Conservation (phyloP, 805 yeast genomes). For the Myxozyma kluyveri region DNA sequence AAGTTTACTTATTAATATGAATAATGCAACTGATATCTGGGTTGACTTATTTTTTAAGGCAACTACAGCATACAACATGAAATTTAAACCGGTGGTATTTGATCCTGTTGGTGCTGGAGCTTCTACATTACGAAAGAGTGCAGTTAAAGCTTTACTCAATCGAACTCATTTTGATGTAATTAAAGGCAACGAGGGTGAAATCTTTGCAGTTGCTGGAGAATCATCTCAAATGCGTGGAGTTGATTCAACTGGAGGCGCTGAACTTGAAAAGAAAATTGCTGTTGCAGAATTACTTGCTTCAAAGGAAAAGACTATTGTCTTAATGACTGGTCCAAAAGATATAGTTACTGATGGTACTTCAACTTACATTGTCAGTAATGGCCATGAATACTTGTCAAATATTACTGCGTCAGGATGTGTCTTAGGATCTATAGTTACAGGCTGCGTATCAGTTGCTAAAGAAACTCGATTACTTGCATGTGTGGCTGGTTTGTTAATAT, state of each 20-base stretch:
- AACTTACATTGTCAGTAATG: conserved; percentile 49
- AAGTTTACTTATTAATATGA: conserved; percentile 68
- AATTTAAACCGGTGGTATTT: conserved; percentile 62
- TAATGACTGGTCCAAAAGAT: conserved; percentile 65
- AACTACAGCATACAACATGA: conserved; percentile 53
- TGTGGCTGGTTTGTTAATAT: conserved; percentile 52
- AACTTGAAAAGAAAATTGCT: conserved; percentile 43
- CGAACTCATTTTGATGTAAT: conserved; percentile 59
- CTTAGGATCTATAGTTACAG: conserved; percentile 67
- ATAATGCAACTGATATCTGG: conserved; percentile 54
- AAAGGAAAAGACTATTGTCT: conserved; percentile 52
- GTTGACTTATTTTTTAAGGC: conserved; percentile 51
- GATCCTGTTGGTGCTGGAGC: conserved; percentile 97
- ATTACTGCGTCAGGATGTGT: conserved; percentile 86
- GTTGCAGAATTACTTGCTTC: conserved; percentile 20
- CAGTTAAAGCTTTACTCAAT: conserved; percentile 51
- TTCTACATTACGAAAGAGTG: conserved; percentile 51
- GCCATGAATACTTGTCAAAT: conserved; percentile 58
- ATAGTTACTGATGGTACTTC: conserved; percentile 48
- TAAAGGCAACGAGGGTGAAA: conserved; percentile 87
- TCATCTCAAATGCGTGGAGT: conserved; percentile 65
- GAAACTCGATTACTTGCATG: conserved; percentile 44
- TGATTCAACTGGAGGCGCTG: conserved; percentile 45
- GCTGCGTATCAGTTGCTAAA: conserved; percentile 50
- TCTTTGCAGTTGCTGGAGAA: conserved; percentile 55